Base-by-base conservation (phyloP, 805 yeast species). In the Kodamaea hsintzibuensis region DNA sequence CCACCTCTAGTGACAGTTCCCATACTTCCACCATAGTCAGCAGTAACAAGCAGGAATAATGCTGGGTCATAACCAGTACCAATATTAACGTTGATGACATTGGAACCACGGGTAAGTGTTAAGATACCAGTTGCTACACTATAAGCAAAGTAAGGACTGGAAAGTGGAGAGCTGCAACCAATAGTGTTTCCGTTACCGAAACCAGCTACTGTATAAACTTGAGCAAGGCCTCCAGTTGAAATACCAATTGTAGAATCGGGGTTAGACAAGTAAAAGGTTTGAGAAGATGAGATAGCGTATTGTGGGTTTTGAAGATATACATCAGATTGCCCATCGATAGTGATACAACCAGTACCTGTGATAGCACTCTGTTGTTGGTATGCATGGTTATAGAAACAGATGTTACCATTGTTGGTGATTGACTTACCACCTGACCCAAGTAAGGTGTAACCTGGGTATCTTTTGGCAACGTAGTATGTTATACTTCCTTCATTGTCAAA, bases 341-440 rank as follows among this genome's bases (percentile, higher is more conserved):
- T 55, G 16, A 66, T 56, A 60, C 74, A 70, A 43, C 74, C 74
- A 14, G 53, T n/a, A 39, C 73, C 73, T 3, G 14, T 7, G 40
- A 70, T 56, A 17, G 43, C 42, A 13, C 64, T 57, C 1, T 59
- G 51, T 54, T 67, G 72, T 16, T 49, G 38, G 53, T 61, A 69
- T 1, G 49, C 49, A 25, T 60, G 53, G 42, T 62, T 66, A 46
- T 54, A 30, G 44, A 69, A 59, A 58, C 72, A 68, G 43, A 64
- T 54, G 27, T 50, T 56, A 27, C 62, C 61, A 3, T 55, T 43
- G 37, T 61, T 61, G 13, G 18, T 22, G 9, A 48, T 22, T 4
- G 50, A 19, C 6, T 22, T 22, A 4, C 25, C 25, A 12, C 16
- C 14, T 6, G 44, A 7, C 6, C 50, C 50, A 38, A 48, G 50